A percentile compares a stretch with the other conserved stretches of the same genome.
These are phyloP conservation scores for Psilocybe azurescens DNA, from an alignment of 768 basidiomycete genomes.

Conservation along the genomic window DNA sequence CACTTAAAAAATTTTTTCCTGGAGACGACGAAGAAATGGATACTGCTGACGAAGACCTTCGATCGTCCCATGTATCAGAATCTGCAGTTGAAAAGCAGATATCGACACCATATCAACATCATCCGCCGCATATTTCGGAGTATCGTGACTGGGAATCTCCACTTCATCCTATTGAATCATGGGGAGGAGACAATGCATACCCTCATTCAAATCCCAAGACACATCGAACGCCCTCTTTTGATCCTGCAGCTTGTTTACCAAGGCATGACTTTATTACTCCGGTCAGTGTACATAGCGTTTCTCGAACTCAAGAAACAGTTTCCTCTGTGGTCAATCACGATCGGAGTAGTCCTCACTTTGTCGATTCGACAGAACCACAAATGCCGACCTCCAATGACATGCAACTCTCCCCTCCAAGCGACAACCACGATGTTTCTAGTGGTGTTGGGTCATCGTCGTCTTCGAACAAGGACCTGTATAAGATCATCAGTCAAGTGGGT, in stretches of 20 bases:
- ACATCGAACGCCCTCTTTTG: not conserved
- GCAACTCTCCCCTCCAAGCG: slow-evolving; percentile 15
- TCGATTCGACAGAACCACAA: slow-evolving; percentile 5
- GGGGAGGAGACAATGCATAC: not conserved
- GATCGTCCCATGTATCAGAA: slow-evolving; percentile 5
- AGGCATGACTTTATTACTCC: not conserved
- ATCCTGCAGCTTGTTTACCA: not conserved
- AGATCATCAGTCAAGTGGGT: slow-evolving; percentile 91
- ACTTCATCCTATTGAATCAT: not conserved
- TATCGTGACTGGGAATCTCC: slow-evolving; percentile 1
- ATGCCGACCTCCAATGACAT: slow-evolving; percentile 18
- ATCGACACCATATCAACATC: not conserved
- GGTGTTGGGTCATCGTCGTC: slow-evolving; percentile 20
- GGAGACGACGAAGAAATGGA: slow-evolving; percentile 78
- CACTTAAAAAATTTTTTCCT: slow-evolving; percentile 83
- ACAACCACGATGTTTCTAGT: slow-evolving; percentile 19
- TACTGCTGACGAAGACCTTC: slow-evolving; percentile 27
- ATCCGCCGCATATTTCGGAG: not conserved
- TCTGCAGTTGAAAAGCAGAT: not conserved
- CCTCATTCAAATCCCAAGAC: not conserved
- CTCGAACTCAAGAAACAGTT: not conserved
- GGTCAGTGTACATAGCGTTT: too few relatives aligned
- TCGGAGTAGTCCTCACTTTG: slow-evolving; percentile 16
- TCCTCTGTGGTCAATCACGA: slow-evolving; percentile 2
- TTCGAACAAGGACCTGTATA: slow-evolving; percentile 67